phyloP scores from a whole-genome alignment of 2,329 filamentous ascomycete genomes.

The Coniochaeta pulveracea region DNA sequence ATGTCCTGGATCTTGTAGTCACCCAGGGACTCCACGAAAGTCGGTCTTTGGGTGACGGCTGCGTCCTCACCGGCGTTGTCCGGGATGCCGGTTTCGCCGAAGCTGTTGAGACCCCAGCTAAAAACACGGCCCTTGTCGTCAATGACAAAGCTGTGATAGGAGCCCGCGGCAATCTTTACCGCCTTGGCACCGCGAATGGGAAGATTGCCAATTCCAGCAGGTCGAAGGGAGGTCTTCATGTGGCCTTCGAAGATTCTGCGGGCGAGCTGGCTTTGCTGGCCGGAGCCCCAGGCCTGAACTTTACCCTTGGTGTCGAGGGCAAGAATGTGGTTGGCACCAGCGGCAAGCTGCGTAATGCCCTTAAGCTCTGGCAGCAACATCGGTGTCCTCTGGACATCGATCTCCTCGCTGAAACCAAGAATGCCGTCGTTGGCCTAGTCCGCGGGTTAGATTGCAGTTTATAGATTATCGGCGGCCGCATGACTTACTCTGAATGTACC shows the following conservation, averaged over 20 bases:
- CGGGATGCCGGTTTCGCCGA: constrained; percentile 60
- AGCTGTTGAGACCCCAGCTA: constrained; percentile 81
- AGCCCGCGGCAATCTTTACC: constrained; percentile 52
- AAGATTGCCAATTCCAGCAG: constrained; percentile 20
- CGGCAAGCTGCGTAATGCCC: constrained; percentile 52
- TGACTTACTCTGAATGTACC: constrained; percentile 57
- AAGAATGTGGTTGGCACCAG: constrained; percentile 61
- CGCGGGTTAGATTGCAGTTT: constrained; percentile 6
- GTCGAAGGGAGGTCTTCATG: constrained; percentile 20
- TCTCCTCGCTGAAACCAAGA: constrained; percentile 19
- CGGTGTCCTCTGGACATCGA: constrained; percentile 33
- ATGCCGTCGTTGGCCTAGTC: constrained; percentile 35
- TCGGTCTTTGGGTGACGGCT: constrained; percentile 61
- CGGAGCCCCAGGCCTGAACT: constrained; percentile 61
- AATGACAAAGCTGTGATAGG: constrained; percentile 76
- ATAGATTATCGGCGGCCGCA: not conserved
- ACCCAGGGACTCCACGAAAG: constrained; percentile 52
- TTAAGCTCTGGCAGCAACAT: constrained; percentile 49
- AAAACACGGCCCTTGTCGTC: constrained; percentile 60
- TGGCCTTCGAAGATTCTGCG: constrained; percentile 50
- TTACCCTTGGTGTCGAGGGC: constrained; percentile 54
- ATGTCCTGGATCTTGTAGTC: constrained; percentile 56
- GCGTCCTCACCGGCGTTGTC: constrained; percentile 55
- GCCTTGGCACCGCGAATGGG: constrained; percentile 45
- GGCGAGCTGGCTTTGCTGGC: constrained; percentile 54